These are phyloP conservation scores for Glarea lozoyensis DNA, from an alignment of 495 filamentous ascomycete species.

Conservation along the genomic window DNA sequence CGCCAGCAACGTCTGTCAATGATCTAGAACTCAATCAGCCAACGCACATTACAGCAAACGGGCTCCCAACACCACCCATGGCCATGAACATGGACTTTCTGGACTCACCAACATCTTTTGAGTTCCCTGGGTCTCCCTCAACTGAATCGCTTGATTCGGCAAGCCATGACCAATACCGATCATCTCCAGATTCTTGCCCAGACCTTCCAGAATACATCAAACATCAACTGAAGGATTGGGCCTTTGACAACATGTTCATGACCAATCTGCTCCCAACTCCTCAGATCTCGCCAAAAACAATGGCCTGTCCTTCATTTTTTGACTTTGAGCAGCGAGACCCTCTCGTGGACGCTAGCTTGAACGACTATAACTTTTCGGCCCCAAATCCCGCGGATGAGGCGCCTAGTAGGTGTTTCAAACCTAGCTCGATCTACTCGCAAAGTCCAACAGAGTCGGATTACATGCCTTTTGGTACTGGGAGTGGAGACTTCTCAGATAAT, in stretches of 20 bases:
- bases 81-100: neutral
- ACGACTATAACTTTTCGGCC: neutral
- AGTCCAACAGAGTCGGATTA: neutral
- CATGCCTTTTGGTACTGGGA: too few relatives aligned
- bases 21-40: neutral
- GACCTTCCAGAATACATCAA: neutral
- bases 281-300: neutral
- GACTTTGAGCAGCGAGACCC: neutral
- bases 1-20: neutral
- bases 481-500: neutral
- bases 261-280: neutral
- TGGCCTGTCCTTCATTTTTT: neutral
- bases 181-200: neutral
- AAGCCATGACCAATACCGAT: neutral
- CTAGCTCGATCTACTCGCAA: neutral
- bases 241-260: constrained; percentile 1
- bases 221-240: constrained; percentile 2
- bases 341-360: neutral
- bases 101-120: neutral
- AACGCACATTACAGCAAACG: neutral
- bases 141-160: neutral
- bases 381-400: neutral
- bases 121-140: neutral
- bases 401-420: constrained; percentile 1
- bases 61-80: neutral